Conservation (phyloP, 257 asterid genomes). For the Solanum bulbocastanum region DNA sequence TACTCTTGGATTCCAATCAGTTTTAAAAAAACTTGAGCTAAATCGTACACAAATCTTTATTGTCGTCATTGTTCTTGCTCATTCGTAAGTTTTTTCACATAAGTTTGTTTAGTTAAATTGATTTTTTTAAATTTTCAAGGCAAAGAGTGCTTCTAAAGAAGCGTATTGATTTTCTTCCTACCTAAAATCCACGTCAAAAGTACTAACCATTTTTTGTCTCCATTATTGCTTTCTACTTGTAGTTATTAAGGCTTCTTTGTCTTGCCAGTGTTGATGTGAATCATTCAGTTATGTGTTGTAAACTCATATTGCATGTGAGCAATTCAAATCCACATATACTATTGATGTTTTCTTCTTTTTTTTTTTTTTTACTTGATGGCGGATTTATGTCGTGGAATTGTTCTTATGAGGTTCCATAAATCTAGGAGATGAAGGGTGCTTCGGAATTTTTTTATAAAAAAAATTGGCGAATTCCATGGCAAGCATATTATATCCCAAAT, state of each 20-base stretch:
- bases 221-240: neutral
- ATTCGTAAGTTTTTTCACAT: too few species aligned
- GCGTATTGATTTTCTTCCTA: conserved; percentile 78
- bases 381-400: neutral
- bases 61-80: too few species aligned
- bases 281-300: neutral
- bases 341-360: neutral
- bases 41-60: too few species aligned
- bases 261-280: neutral
- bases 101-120: too few species aligned
- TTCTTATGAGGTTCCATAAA: neutral
- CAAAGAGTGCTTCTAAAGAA: conserved; percentile 75
- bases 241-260: neutral
- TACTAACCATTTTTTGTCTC: conserved; percentile 13
- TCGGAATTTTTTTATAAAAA: neutral
- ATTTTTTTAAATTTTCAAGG: conserved; percentile 39
- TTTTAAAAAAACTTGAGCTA: too few species aligned
- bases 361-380: neutral
- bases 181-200: conserved; percentile 57
- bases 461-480: too few species aligned
- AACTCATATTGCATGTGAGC: neutral
- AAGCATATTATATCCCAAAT: too few species aligned
- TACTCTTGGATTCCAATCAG: too few species aligned
- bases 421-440: neutral
- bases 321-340: neutral